Evolutionary conservation across 768 basidiomycete species (phyloP).

Genomic region (Leucocoprinus birnbaumii): DNA sequence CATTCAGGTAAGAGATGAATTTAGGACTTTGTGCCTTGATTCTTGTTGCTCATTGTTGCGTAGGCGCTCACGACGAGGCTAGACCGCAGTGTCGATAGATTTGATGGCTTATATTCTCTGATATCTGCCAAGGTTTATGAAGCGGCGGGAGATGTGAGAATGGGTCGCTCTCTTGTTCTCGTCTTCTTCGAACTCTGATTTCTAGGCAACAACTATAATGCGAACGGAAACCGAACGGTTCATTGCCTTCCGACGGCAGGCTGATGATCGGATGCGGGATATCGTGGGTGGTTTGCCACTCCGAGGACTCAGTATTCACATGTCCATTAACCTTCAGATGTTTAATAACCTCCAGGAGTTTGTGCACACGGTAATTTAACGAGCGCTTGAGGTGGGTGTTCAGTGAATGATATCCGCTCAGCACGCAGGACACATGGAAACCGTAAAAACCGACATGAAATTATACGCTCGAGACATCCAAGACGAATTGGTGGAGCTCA

Average conservation of each 20-base stretch:
- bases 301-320: neutral
- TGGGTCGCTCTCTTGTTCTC: neutral
- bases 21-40: neutral
- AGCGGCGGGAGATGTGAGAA: neutral
- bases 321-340: neutral
- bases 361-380: neutral
- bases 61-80: neutral
- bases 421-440: constrained; percentile 6
- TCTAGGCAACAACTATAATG: neutral
- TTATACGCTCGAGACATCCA: neutral
- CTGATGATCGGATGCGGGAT: neutral
- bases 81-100: neutral
- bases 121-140: neutral
- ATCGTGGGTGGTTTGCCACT: neutral
- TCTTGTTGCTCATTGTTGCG: neutral
- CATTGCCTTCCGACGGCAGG: neutral
- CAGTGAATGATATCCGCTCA: neutral
- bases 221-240: neutral
- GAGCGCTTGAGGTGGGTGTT: no score
- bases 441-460: neutral
- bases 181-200: neutral
- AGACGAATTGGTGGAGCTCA: neutral
- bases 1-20: neutral
- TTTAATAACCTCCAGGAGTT: neutral
- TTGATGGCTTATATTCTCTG: constrained; percentile 1